Evolutionary conservation across 805 yeast genomes (phyloP), one percentile per base, ranked within the genome.

Genomic region (Starmerella tilneyi): DNA sequence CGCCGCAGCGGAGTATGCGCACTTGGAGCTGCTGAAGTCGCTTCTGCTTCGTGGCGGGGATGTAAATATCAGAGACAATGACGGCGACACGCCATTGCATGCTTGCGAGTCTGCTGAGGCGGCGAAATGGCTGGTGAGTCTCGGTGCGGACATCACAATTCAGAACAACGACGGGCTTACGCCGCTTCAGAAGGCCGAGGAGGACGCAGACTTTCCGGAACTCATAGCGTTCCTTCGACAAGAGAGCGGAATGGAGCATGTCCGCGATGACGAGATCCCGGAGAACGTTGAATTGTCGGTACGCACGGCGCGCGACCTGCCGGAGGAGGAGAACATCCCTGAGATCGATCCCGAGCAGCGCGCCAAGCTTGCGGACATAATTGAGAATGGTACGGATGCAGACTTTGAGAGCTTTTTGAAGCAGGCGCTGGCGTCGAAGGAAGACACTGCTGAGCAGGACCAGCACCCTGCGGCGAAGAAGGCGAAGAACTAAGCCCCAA

Each of bases 1-100:
- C 62, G 99, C 99, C 0, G 97, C 98, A 1, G 94, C 94, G 2
- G 81, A 96, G 1, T 92, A 92, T 62, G 89, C 89, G 8, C 88
- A 89, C 59, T 55, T 65, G 2, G 86, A 81, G 9, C 66, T 92
- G 31, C 66, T 92, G 30, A 61, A 65, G 46, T 74, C 72, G 51
- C 67, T 85, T 37, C 61, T 82, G 4, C 60, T 64, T 16, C 54
- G 64, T 16, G 83, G 83, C 8, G 97, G 96, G 6, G 79, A 92
- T 58, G 73, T 86, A 20, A 86, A 92, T 60, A 67, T 88, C 26
- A 77, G 71, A 47, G 99, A 92, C 55, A 65, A 65, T 19, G 98
- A 94, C 53, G 96, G 97, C 2, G 99, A 92, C 57, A 81, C 97
- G 0, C 96, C 99, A 0, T 68, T 92, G 49, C 97, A 89, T 61